phyloP scores from a whole-genome alignment of 169 alveolate species.

The Eimeria praecox region DNA sequence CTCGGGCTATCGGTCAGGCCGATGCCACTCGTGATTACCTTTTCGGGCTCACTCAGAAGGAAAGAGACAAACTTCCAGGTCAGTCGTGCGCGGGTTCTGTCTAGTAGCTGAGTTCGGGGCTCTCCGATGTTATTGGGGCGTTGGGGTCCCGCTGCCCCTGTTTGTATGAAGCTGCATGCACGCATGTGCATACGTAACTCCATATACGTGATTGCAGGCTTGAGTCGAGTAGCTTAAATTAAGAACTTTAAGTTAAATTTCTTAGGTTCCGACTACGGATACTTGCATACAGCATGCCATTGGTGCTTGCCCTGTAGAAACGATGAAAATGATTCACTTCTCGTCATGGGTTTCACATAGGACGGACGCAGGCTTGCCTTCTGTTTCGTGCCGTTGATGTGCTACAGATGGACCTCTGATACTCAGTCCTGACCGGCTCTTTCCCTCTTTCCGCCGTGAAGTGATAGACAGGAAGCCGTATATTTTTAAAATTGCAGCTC shows the following conservation, averaged over 20 bases:
- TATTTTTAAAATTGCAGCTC: constrained; percentile 97
- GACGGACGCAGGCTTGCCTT: background rate
- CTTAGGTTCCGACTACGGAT: background rate
- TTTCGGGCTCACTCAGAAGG: constrained; percentile 92
- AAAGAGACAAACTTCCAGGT: constrained; percentile 90
- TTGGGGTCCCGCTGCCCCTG: background rate
- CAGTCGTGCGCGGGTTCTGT: constrained; percentile 7
- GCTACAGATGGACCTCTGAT: constrained; percentile 98
- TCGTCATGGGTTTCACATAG: background rate
- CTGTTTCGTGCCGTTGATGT: background rate
- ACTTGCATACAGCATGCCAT: background rate
- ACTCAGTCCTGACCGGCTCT: constrained; percentile 97
- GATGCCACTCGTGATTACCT: constrained; percentile 96
- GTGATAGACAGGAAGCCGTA: constrained; percentile 97
- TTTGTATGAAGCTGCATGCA: background rate
- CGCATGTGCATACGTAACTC: background rate
- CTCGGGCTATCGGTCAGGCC: constrained; percentile 99
- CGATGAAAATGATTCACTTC: background rate
- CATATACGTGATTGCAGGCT: background rate
- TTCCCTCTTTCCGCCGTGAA: constrained; percentile 97
- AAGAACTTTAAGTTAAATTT: too few species aligned
- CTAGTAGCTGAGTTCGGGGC: background rate
- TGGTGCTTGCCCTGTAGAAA: background rate
- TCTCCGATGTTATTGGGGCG: background rate
- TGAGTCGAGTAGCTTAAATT: background rate